Base-by-base conservation (phyloP, 306 rosid species). In the Purshia tridentata region DNA sequence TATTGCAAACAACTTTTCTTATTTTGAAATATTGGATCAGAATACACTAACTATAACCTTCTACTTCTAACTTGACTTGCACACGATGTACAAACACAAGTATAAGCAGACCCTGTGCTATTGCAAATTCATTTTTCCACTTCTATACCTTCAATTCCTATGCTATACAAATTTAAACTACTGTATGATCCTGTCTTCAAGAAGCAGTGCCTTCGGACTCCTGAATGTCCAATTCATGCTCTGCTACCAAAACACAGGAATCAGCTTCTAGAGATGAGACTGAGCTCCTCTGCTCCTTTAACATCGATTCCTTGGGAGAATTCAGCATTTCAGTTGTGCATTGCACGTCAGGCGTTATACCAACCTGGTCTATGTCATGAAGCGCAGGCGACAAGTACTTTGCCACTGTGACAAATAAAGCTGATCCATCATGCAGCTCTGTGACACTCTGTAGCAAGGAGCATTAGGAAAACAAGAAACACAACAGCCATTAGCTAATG, bases 341-440 rank as follows among this genome's bases (percentile, higher is more conserved):
- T 75, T 88, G 98, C 54, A 94, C 89, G 47, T 94, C 98, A 9
- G 98, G 98, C 3, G 81, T 63, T 57, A 94, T 91, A 3, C 98
- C 98, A 39, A 94, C 97, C 73, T 88, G 96, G 84, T 91, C 97
- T 65, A 94, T 94, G 84, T 89, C 98, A 66, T 94, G 98, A 68
- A 85, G 94, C 0, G 95, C 92, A 0, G 98, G 98, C 1, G 98
- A 94, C 53, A 94, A 69, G 46, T 94, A 94, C 86, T 94, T 94
- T 3, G 98, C 98, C 1, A 93, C 96, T 4, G 98, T 91, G 44
- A 93, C 91, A 72, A 93, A 89, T 62, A 93, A 87, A 15, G 98
- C 98, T 6, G 98, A 93, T 6, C 98, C 98, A 37, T 93, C 98
- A 65, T 89, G 91, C 74, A 93, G 90, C 86, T 91, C 94, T 11